phyloP scores from a whole-genome alignment of 345 rosid species.

The Crucihimalaya himalaica region DNA sequence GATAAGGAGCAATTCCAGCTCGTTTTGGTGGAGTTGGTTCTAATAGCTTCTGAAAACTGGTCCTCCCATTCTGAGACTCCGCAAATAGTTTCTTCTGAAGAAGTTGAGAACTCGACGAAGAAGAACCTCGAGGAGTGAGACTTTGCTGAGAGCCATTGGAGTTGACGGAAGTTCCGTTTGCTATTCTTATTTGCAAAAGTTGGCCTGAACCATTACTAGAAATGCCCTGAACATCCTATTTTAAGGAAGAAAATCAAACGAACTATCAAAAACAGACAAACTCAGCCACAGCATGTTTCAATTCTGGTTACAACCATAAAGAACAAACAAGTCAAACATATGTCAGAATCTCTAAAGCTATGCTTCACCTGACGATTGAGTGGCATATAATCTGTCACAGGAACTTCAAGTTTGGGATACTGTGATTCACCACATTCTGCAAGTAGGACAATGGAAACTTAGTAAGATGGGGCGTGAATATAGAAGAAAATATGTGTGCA shows the following conservation, averaged over 20 bases:
- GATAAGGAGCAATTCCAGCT: slow-evolving; percentile 80
- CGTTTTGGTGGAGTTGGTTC: slow-evolving; percentile 75
- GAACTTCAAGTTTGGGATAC: slow-evolving; percentile 76
- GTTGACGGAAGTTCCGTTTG: slow-evolving; percentile 51
- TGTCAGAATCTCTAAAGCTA: slow-evolving; percentile 13
- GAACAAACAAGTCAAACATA: background rate
- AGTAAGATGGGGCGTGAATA: slow-evolving; percentile 13
- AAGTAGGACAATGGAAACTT: slow-evolving; percentile 22
- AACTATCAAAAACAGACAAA: slow-evolving; percentile 15
- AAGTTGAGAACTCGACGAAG: slow-evolving; percentile 48
- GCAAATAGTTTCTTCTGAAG: slow-evolving; percentile 67
- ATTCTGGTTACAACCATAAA: background rate
- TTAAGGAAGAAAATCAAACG: background rate
- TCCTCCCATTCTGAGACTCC: slow-evolving; percentile 75
- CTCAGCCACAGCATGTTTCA: slow-evolving; percentile 4
- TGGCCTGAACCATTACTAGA: slow-evolving; percentile 35
- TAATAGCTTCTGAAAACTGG: slow-evolving; percentile 86
- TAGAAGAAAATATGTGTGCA: background rate
- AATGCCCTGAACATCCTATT: slow-evolving; percentile 51
- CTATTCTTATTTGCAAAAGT: slow-evolving; percentile 34
- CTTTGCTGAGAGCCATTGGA: slow-evolving; percentile 48
- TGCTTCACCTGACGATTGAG: slow-evolving; percentile 43
- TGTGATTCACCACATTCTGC: slow-evolving; percentile 67
- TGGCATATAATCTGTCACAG: slow-evolving; percentile 62
- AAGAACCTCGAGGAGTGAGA: slow-evolving; percentile 46